phyloP scores from a whole-genome alignment of 108 stramenopile genomes.

The Epipyxis sp. region DNA sequence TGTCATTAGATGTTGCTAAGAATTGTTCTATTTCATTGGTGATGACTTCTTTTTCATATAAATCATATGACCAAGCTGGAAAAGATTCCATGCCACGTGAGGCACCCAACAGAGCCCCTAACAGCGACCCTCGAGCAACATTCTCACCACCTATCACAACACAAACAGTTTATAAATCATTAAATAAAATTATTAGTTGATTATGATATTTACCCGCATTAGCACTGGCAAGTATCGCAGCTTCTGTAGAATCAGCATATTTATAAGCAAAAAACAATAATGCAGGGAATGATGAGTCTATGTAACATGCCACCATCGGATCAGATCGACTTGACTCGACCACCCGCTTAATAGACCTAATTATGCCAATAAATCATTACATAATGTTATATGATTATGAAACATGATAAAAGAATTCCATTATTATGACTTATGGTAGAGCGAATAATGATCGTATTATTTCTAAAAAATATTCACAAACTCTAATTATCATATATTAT shows the following conservation, averaged over 20 bases:
- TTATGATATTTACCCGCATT: no score
- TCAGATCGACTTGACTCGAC: background rate
- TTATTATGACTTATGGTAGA: no score
- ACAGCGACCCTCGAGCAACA: slow-evolving; percentile 70
- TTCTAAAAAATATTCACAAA: no score
- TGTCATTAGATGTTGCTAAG: background rate
- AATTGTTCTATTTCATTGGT: background rate
- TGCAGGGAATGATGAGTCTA: slow-evolving; percentile 62
- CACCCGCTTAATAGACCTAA: background rate
- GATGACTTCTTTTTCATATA: background rate
- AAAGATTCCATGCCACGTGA: slow-evolving; percentile 43
- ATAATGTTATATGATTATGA: no score
- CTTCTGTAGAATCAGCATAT: slow-evolving; percentile 60
- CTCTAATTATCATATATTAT: no score
- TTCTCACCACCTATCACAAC: no score
- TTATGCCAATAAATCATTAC: background rate
- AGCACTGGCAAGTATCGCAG: slow-evolving; percentile 69
- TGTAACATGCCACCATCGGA: slow-evolving; percentile 62
- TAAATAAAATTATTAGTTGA: no score
- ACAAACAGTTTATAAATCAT: no score
- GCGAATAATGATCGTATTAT: no score
- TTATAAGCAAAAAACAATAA: slow-evolving; percentile 67
- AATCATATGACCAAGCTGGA: background rate
- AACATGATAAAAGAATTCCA: no score
- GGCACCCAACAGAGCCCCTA: slow-evolving; percentile 76